Conservation (phyloP, 495 filamentous ascomycete species). For the Extremus antarcticus region DNA sequence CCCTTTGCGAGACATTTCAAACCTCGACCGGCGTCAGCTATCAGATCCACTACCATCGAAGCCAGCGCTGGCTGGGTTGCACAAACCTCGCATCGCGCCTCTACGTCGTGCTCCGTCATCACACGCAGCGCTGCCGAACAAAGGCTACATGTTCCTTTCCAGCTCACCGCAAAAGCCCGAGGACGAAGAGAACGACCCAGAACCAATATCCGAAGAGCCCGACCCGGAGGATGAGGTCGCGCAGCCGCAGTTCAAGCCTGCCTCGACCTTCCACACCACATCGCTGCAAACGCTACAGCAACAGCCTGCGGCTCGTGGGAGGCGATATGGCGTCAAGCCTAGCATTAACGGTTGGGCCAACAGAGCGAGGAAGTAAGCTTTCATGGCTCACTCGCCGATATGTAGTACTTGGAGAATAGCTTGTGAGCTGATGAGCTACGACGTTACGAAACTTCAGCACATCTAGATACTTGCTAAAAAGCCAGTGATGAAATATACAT, state of each 20-base stretch:
- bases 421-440: no score
- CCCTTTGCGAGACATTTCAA: constrained; percentile 20
- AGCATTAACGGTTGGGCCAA: constrained; percentile 41
- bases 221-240: background rate
- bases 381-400: no score
- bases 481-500: background rate
- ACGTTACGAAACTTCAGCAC: no score
- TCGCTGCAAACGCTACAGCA: constrained; percentile 35
- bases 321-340: constrained; percentile 48
- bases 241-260: constrained; percentile 25
- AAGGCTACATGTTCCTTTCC: constrained; percentile 34
- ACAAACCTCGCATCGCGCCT: constrained; percentile 22
- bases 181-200: constrained; percentile 3
- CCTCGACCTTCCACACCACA: constrained; percentile 43
- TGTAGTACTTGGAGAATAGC: background rate
- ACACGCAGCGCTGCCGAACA: constrained; percentile 7
- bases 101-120: constrained; percentile 8
- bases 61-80: background rate
- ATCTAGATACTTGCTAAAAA: background rate
- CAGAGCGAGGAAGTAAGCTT: background rate
- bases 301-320: constrained; percentile 29
- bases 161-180: constrained; percentile 33
- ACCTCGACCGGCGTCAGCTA: constrained; percentile 1
- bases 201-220: no score
- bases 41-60: background rate